Conservation (phyloP, 164 flowering plant species). For the Berberis vulgaris region DNA sequence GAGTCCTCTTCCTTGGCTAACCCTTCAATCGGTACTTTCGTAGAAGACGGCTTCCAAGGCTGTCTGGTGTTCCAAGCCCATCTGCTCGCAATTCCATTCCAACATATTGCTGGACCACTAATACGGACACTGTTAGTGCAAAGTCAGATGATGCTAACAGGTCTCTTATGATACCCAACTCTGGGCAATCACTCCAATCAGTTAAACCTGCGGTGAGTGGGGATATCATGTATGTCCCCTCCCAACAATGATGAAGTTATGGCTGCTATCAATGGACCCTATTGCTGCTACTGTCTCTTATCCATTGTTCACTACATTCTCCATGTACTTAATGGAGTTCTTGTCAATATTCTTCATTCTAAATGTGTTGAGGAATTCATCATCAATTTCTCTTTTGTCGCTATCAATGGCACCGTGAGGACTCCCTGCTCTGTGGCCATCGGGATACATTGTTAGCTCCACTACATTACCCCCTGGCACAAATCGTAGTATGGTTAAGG, state of each 20-base stretch:
- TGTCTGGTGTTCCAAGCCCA: no score
- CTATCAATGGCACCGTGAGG: constrained; percentile 2
- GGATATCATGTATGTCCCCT: constrained; percentile 3
- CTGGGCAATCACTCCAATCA: constrained; percentile 12
- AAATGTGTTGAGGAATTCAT: constrained; percentile 4
- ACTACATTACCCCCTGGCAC: constrained; percentile 3
- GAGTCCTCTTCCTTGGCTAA: no score
- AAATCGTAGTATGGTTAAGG: constrained; percentile 8
- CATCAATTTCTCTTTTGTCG: constrained; percentile 7
- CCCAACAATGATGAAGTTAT: constrained; percentile 9
- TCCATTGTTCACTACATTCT: no score
- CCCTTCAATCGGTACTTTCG: no score
- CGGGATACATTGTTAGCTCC: background rate
- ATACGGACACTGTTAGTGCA: constrained; percentile 5
- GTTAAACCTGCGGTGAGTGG: constrained; percentile 10
- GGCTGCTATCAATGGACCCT: background rate
- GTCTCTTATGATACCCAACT: constrained; percentile 12
- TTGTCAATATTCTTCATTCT: background rate
- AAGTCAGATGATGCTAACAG: constrained; percentile 13
- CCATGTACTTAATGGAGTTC: background rate
- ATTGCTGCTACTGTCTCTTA: constrained; percentile 7
- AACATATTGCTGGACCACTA: constrained; percentile 13
- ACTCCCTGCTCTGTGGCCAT: background rate
- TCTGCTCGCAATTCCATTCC: background rate
- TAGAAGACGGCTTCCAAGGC: no score